phyloP scores from a whole-genome alignment of 495 filamentous ascomycete genomes.

The Xylaria grammica region DNA sequence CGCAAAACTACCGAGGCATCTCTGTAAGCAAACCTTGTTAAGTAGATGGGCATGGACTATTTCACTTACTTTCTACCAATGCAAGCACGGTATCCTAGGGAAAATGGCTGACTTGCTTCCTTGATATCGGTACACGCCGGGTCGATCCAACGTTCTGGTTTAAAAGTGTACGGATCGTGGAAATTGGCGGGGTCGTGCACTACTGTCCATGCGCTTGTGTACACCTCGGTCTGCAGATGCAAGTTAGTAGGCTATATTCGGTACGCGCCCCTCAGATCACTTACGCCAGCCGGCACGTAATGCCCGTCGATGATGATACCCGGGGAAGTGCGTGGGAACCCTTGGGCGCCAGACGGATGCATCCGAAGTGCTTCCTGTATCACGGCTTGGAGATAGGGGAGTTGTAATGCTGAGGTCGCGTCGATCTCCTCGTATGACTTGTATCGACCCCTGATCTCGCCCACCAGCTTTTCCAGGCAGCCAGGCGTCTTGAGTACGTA shows the following conservation, averaged over 20 bases:
- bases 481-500: conserved; percentile 40
- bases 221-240: conserved; percentile 40
- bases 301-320: conserved; percentile 38
- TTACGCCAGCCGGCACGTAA: conserved; percentile 44
- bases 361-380: conserved; percentile 53
- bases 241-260: background rate
- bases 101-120: conserved; percentile 40
- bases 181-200: conserved; percentile 39
- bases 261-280: background rate
- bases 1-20: conserved; percentile 32
- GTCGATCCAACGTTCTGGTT: conserved; percentile 45
- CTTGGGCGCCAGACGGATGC: conserved; percentile 33
- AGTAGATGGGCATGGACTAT: too few relatives aligned
- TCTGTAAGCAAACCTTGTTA: background rate
- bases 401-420: conserved; percentile 27
- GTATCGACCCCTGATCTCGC: conserved; percentile 50
- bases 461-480: conserved; percentile 34
- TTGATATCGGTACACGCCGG: conserved; percentile 37
- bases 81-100: conserved; percentile 33
- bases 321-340: conserved; percentile 36
- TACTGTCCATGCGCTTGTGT: conserved; percentile 40
- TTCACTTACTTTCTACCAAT: conserved; percentile 29
- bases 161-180: conserved; percentile 35
- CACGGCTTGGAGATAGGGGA: conserved; percentile 47
- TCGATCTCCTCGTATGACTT: conserved; percentile 39